phyloP scores from a whole-genome alignment of 495 filamentous ascomycete genomes.

The Friedmanniomyces endolithicus region DNA sequence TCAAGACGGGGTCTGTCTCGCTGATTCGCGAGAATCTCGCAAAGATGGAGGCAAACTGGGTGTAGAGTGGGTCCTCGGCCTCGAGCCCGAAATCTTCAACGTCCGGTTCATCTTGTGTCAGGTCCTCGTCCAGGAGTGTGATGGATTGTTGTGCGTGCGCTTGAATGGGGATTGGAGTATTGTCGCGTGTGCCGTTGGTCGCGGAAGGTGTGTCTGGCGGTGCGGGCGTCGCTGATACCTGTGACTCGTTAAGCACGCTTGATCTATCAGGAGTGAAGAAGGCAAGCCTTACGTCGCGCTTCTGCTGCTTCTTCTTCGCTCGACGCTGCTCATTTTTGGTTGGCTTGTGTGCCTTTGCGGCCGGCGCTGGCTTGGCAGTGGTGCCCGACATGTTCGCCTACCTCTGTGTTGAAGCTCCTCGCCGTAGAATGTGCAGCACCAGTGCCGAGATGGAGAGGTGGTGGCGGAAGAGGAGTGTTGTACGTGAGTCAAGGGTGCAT shows the following conservation, averaged over 20 bases:
- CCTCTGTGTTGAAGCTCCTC: neutral
- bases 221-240: conserved; percentile 20
- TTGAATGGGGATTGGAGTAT: conserved; percentile 16
- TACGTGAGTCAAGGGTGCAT: too few species aligned
- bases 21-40: conserved; percentile 48
- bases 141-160: conserved; percentile 6
- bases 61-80: conserved; percentile 63
- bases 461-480: neutral
- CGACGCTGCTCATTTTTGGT: conserved; percentile 28
- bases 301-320: conserved; percentile 5
- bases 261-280: neutral
- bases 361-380: conserved; percentile 14
- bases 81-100: conserved; percentile 26
- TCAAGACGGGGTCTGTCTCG: conserved; percentile 45
- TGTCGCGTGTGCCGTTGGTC: neutral
- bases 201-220: conserved; percentile 24
- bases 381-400: conserved; percentile 17
- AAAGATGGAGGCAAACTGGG: conserved; percentile 69
- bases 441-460: neutral
- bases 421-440: neutral
- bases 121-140: conserved; percentile 20
- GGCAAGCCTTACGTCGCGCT: neutral
- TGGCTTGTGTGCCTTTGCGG: conserved; percentile 14
- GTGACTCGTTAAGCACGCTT: neutral
- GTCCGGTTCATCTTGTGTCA: conserved; percentile 25